Conservation (phyloP, 177 flowering plant species). For the Vitis hybrid region DNA sequence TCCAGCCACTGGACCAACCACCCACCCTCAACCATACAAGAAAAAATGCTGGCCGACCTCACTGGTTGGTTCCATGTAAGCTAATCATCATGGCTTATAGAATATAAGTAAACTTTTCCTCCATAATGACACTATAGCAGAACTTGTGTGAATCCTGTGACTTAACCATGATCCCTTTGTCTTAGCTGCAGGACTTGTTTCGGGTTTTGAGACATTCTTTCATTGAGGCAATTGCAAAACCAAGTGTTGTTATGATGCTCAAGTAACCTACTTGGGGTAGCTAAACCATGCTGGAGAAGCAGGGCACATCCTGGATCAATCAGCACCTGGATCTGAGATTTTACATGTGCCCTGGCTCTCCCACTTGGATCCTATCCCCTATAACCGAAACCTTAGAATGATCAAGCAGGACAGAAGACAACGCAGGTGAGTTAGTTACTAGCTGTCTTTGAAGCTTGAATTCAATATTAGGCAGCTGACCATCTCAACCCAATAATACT, state of each 20-base stretch:
- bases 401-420: too few species aligned
- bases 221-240: too few species aligned
- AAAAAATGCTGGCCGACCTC: constrained; percentile 4
- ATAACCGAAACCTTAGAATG: too few species aligned
- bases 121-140: not conserved
- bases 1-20: constrained; percentile 23
- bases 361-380: constrained; percentile 37
- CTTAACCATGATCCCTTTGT: not conserved
- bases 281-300: constrained; percentile 60
- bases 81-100: not conserved
- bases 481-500: too few species aligned
- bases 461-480: too few species aligned
- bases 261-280: constrained; percentile 9
- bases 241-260: too few species aligned
- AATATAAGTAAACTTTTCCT: not conserved
- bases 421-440: too few species aligned
- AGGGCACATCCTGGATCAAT: constrained; percentile 50
- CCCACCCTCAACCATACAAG: constrained; percentile 17
- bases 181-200: not conserved
- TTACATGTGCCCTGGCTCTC: constrained; percentile 60
- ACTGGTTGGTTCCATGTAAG: not conserved
- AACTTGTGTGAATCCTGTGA: not conserved
- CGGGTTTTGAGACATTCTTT: too few species aligned
- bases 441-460: too few species aligned
- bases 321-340: not conserved